Conservation (phyloP, 2,329 filamentous ascomycete species). For the Beauveria bassiana region DNA sequence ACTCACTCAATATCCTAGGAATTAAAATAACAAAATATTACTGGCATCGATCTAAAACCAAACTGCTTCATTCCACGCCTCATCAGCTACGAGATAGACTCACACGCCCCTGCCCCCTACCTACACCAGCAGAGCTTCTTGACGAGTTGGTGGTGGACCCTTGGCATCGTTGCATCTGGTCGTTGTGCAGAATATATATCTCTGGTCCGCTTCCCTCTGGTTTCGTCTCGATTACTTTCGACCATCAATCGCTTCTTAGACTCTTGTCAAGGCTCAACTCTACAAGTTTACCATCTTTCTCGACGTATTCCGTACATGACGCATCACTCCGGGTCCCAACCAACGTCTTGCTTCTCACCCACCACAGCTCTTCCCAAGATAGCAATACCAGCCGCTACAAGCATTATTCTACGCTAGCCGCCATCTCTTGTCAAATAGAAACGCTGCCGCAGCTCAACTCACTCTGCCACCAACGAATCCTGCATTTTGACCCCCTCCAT, state of each 20-base stretch:
- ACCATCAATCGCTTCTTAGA: background rate
- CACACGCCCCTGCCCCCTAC: background rate
- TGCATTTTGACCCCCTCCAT: slow-evolving; percentile 6
- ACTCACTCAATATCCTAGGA: background rate
- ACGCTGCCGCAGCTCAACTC: slow-evolving; percentile 9
- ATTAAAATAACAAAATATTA: background rate
- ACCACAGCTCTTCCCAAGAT: slow-evolving; percentile 2
- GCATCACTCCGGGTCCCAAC: background rate
- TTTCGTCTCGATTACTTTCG: background rate
- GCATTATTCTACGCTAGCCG: slow-evolving; percentile 6
- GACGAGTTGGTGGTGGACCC: slow-evolving; percentile 6
- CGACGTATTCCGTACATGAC: background rate
- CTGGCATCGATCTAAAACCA: slow-evolving; percentile 4
- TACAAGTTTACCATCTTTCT: background rate
- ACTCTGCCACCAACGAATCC: slow-evolving; percentile 9
- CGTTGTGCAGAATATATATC: slow-evolving; percentile 8
- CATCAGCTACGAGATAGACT: background rate
- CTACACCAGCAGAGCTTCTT: background rate
- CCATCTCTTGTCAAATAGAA: slow-evolving; percentile 4
- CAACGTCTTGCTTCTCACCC: background rate
- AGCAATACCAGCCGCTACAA: slow-evolving; percentile 6
- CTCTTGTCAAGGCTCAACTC: background rate
- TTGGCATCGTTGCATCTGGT: slow-evolving; percentile 6
- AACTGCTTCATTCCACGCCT: background rate
- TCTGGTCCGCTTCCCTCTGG: slow-evolving; percentile 4